A percentile compares a stretch with the other conserved stretches of the same genome.
Conservation (phyloP, 179 eudicot species). For the Silene vulgaris region DNA sequence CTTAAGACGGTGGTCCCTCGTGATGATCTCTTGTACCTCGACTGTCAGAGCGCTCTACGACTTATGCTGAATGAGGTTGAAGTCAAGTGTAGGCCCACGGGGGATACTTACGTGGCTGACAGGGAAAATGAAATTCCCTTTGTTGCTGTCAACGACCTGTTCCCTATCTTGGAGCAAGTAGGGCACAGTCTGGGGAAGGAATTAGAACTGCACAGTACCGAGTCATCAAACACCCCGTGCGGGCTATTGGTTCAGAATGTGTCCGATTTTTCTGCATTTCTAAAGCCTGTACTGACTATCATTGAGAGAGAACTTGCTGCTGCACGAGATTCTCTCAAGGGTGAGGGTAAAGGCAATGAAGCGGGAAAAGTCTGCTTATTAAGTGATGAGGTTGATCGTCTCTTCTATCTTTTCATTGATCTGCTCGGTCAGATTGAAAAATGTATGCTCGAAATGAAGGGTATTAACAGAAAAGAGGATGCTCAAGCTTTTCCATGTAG, state of each 20-base stretch:
- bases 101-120: not conserved
- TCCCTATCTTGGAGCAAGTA: conserved; percentile 55
- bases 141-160: conserved; percentile 37
- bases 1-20: conserved; percentile 29
- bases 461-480: conserved; percentile 25
- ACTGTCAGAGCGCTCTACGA: conserved; percentile 61
- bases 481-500: conserved; percentile 25
- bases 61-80: conserved; percentile 37
- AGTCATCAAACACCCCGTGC: not conserved
- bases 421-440: conserved; percentile 38
- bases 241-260: conserved; percentile 44
- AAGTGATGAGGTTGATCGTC: conserved; percentile 32
- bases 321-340: not conserved
- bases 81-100: conserved; percentile 14
- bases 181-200: conserved; percentile 37
- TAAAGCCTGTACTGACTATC: conserved; percentile 34
- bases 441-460: conserved; percentile 50
- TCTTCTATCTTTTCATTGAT: conserved; percentile 34
- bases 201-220: conserved; percentile 23
- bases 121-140: not conserved
- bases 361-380: conserved; percentile 18
- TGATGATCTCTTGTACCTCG: conserved; percentile 45
- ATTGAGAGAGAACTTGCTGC: conserved; percentile 12
- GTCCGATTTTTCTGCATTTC: conserved; percentile 51
- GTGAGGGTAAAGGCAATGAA: not conserved